Conservation (phyloP, 257 asterid species). For the Paraleonurus japonicus region DNA sequence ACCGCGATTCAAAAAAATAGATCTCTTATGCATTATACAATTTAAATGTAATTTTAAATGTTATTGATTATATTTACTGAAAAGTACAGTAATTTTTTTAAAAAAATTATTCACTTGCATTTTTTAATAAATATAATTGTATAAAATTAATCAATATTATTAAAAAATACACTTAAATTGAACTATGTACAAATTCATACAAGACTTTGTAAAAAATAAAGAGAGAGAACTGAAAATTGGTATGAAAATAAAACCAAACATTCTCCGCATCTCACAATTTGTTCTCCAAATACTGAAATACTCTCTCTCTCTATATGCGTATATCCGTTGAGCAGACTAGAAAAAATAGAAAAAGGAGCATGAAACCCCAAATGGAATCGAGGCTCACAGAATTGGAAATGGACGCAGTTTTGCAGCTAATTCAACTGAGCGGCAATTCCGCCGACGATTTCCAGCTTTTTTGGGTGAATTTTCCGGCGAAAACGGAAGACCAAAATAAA, state of each 20-base stretch:
- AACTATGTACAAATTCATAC: too few relatives aligned
- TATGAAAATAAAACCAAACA: neutral
- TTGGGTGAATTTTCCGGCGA: conserved; percentile 21
- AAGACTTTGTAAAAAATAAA: too few relatives aligned
- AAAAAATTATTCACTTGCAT: too few relatives aligned
- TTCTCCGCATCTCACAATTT: neutral
- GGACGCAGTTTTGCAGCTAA: conserved; percentile 64
- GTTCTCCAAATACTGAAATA: neutral
- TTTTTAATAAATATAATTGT: too few relatives aligned
- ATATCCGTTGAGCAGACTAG: neutral
- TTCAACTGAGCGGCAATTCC: conserved; percentile 54
- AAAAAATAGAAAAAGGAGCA: conserved; percentile 26
- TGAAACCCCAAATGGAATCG: conserved; percentile 35
- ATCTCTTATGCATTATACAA: too few relatives aligned
- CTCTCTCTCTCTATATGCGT: neutral
- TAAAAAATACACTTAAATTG: too few relatives aligned
- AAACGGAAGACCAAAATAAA: neutral
- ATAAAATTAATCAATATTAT: too few relatives aligned
- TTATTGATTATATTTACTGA: too few relatives aligned
- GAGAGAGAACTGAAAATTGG: neutral
- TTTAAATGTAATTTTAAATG: too few relatives aligned
- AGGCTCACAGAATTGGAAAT: conserved; percentile 52
- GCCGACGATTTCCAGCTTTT: conserved; percentile 18
- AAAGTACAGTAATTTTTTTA: too few relatives aligned
- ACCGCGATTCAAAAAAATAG: too few relatives aligned